Evolutionary conservation across 768 basidiomycete genomes (phyloP).

Genomic region (Ephemerocybe angulata): DNA sequence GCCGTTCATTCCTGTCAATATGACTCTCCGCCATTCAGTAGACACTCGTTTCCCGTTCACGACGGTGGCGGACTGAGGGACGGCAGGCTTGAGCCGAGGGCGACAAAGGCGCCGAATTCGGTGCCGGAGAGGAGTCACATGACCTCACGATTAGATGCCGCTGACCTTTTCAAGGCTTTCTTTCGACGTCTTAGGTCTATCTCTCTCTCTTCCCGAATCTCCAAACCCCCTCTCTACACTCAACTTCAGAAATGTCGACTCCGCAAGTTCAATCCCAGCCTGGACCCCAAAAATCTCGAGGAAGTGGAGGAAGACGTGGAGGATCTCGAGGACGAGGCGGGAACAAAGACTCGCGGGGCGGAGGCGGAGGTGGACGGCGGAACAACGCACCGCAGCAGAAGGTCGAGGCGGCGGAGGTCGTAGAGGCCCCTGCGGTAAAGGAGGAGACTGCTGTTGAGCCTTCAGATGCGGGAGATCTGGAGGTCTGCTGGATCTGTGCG

Average conservation of each 20-base stretch:
- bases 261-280: too few relatives aligned
- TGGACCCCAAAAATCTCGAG: background rate
- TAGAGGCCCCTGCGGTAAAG: constrained; percentile 1
- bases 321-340: background rate
- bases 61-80: too few relatives aligned
- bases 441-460: constrained; percentile 9
- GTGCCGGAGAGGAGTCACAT: background rate
- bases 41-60: too few relatives aligned
- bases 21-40: too few relatives aligned
- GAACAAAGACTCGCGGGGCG: background rate
- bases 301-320: background rate
- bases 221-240: background rate
- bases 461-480: constrained; percentile 29
- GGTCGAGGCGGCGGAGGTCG: background rate
- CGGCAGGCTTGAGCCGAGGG: too few relatives aligned
- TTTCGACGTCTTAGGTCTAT: background rate
- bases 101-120: background rate
- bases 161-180: background rate
- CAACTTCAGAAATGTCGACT: background rate
- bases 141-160: background rate
- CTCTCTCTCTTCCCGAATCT: too few relatives aligned
- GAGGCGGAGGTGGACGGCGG: background rate
- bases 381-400: background rate
- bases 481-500: constrained; percentile 91
- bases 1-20: too few relatives aligned